phyloP scores from a whole-genome alignment of 2,329 filamentous ascomycete genomes.

The Trichoderma koningiopsis region DNA sequence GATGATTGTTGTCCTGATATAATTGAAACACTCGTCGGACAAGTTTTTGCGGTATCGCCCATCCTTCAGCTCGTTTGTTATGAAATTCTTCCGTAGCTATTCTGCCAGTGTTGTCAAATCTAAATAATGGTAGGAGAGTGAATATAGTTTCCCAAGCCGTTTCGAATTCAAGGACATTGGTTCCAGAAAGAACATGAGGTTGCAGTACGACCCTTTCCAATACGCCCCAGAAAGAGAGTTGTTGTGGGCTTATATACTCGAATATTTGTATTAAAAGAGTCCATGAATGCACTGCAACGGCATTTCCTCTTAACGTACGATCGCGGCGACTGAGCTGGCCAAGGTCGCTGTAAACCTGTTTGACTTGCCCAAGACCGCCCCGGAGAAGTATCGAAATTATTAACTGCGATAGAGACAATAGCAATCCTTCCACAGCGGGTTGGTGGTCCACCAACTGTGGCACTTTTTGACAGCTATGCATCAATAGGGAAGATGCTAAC shows the following conservation, averaged over 20 bases:
- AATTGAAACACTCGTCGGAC: conserved; percentile 60
- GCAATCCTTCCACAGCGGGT: conserved; percentile 51
- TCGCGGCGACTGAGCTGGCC: conserved; percentile 50
- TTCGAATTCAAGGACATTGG: conserved; percentile 55
- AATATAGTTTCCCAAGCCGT: conserved; percentile 61
- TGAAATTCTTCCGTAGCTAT: conserved; percentile 42
- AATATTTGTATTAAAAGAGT: conserved; percentile 58
- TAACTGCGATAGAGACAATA: conserved; percentile 47
- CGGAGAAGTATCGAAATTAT: conserved; percentile 46
- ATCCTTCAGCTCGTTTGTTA: conserved; percentile 52
- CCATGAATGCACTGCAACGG: conserved; percentile 57
- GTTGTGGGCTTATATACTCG: conserved; percentile 52
- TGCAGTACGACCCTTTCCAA: conserved; percentile 48
- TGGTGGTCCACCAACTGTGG: conserved; percentile 38
- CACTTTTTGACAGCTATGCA: conserved; percentile 48
- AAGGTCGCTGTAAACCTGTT: conserved; percentile 51
- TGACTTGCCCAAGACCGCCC: conserved; percentile 48
- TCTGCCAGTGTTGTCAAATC: conserved; percentile 59
- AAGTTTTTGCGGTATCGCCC: conserved; percentile 60
- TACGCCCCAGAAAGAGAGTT: conserved; percentile 63
- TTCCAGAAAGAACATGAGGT: conserved; percentile 29
- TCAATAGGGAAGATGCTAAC: conserved; percentile 40
- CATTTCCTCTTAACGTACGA: conserved; percentile 53
- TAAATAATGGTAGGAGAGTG: conserved; percentile 60
- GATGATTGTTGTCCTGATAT: conserved; percentile 57